Evolutionary conservation across 805 yeast genomes (phyloP).

Genomic region (Candida ortonii): DNA sequence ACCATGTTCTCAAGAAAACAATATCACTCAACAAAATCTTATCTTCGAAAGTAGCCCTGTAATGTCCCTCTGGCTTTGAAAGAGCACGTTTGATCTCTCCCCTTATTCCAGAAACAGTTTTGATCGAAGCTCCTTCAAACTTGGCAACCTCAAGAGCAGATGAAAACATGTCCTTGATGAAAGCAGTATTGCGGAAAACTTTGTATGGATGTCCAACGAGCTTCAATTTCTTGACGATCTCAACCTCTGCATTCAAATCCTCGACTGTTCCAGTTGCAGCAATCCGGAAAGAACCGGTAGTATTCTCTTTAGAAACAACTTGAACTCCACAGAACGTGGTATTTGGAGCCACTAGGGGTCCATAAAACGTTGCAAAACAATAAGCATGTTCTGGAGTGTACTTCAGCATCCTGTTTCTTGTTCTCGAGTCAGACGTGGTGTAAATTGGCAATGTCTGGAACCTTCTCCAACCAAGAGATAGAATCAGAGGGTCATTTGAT

Average conservation of each 20-base stretch:
- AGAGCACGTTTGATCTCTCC: conserved; percentile 97
- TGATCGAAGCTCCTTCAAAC: conserved; percentile 95
- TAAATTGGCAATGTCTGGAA: conserved; percentile 95
- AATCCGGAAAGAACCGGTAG: conserved; percentile 88
- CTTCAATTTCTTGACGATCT: conserved; percentile 93
- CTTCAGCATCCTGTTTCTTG: conserved; percentile 95
- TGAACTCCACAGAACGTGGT: conserved; percentile 97
- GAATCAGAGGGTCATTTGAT: conserved; percentile 90
- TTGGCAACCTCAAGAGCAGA: conserved; percentile 93
- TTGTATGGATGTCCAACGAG: conserved; percentile 93
- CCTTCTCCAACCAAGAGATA: conserved; percentile 97
- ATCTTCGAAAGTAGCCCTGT: conserved; percentile 96
- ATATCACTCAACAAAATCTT: conserved; percentile 88
- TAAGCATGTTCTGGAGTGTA: conserved; percentile 98
- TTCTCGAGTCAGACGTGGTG: conserved; percentile 95
- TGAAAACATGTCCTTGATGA: conserved; percentile 93
- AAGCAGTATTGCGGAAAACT: conserved; percentile 93
- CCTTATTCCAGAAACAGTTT: conserved; percentile 94
- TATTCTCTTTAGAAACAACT: conserved; percentile 74
- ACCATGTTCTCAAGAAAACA: conserved; percentile 91
- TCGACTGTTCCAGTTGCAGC: conserved; percentile 97
- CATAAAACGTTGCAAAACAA: conserved; percentile 93
- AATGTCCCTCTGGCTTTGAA: conserved; percentile 91
- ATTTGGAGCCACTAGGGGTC: conserved; percentile 95
- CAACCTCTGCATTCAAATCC: conserved; percentile 84